A percentile compares a stretch with the other conserved stretches of the same genome.
phyloP scores from a whole-genome alignment of 345 rosid species.

The sweet orange (Citrus sinensis) region DNA sequence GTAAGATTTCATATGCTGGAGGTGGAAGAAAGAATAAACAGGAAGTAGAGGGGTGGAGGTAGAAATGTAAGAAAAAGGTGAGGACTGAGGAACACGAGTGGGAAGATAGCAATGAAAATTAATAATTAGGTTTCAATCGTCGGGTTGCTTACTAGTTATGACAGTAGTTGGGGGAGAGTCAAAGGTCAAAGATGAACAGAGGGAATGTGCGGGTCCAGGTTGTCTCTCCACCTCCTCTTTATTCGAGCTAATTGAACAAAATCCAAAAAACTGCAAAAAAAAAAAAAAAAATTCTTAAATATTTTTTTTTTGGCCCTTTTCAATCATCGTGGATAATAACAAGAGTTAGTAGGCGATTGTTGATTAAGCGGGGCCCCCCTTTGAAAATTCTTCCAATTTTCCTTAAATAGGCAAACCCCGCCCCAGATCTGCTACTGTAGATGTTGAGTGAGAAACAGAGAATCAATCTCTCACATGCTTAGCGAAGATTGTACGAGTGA shows the following conservation, averaged over 20 bases:
- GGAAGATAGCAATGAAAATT: not conserved
- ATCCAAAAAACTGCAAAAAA: not conserved
- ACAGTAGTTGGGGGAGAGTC: constrained; percentile 30
- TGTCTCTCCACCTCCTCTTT: constrained; percentile 42
- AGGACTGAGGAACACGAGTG: not conserved
- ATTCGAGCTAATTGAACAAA: constrained; percentile 3
- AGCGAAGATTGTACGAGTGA: not conserved
- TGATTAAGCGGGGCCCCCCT: constrained; percentile 13
- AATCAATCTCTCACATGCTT: constrained; percentile 11
- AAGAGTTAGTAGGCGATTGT: constrained; percentile 4
- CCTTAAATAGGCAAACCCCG: not conserved
- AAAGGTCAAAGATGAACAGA: constrained; percentile 50
- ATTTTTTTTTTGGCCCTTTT: not conserved
- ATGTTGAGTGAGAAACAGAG: constrained; percentile 9
- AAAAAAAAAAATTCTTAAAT: no score
- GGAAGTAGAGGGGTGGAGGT: not conserved
- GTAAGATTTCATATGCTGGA: not conserved
- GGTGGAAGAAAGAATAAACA: not conserved
- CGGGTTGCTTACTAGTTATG: not conserved
- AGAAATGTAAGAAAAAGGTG: not conserved
- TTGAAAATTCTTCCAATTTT: not conserved
- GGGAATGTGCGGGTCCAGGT: constrained; percentile 58
- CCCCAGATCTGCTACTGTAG: not conserved
- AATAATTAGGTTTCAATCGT: constrained; percentile 27
- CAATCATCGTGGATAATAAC: constrained; percentile 17